Base-by-base conservation (phyloP, 495 filamentous ascomycete species). In the Penicillium turbatum region DNA sequence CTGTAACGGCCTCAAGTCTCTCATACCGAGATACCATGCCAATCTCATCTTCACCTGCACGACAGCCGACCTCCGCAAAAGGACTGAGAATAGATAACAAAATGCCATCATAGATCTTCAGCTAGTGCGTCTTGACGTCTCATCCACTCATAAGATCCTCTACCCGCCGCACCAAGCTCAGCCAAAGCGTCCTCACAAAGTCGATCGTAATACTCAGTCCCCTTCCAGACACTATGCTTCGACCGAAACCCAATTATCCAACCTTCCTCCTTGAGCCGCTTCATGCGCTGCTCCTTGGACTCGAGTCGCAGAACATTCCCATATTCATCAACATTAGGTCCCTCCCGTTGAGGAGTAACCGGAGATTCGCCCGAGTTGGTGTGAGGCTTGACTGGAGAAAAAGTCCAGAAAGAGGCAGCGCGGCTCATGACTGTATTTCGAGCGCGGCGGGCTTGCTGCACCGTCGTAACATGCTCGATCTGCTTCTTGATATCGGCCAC, bases 341-440 rank as follows among this genome's bases (percentile, higher is more conserved):
- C 57, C 3, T 45, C 32, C 11, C 44, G 39, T 0, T 29, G 7
- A 39, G 35, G 21, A 12, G 17, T 32, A 0, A 12, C 10, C 9
- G 21, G 5, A 0, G 32, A 39, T 19, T 16, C 29, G 3, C 31
- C 42, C 7, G 50, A 26, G 13, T 37, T 31, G 13, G 55, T 42
- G 5, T 42, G 41, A n/a, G 37, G 13, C 16, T 62, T 62, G 24
- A 69, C 30, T 9, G 63, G 62, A 31, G 59, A 58, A 45, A 77
- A 76, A 29, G 57, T 73, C 74, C 74, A 77, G 51, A 74, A 75
- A 0, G 72, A 77, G 0, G 55, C 55, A 8, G 63, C 63, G 3
- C 66, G 71, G 0, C 50, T 53, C 31, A 70, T 43, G 1, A 15
- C 16, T 8, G 17, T 3, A 9, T 51, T 53, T 31, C 60, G 66